Base-by-base conservation (phyloP, 2,329 filamentous ascomycete genomes). In the Saccharata proteae region DNA sequence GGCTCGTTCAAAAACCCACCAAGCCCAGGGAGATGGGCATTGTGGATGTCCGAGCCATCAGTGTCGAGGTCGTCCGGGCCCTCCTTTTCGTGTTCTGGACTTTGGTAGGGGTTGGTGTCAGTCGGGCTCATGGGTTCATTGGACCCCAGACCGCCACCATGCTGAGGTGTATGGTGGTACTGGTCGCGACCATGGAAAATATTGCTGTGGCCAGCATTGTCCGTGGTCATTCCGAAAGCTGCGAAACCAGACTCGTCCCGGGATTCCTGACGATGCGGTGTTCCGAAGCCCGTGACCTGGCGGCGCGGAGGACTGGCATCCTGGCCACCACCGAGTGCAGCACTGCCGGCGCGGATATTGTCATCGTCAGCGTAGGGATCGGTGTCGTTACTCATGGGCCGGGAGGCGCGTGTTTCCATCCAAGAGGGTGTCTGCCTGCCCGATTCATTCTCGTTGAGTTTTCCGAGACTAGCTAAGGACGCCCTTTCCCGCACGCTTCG, bases 81-180 rank as follows among this genome's bases (percentile, higher is more conserved):
- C 4, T 63, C 64, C 26, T 75, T 75, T 16, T 85, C 80, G 21
- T 78, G 80, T 6, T 80, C 74, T 3, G 90, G 90, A 52, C 88
- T 96, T 41, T 86, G 82, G 51, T 90, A 98, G 2, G 90, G 90
- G 49, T 98, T 98, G 3, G 90, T 96, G 47, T 93, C 83, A 0
- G 86, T 90, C 8, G 90, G 90, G 18, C 35, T 37, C 48, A 83
- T 72, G 1, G 81, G 79, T 36, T 84, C 81, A 41, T 77, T 65
- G n/a, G 65, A 64, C 16, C 49, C 53, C 34, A 59, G 55, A n/a
- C n/a, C n/a, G 30, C 62, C 41, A 32, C 54, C 53, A 30, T 58
- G 56, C 23, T 64, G 59, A 8, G 69, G 67, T 11, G 65, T 67
- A 25, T 69, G 65, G 40, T 73, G 67, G 29, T 67, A 63, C 33